Evolutionary conservation across 2,329 filamentous ascomycete genomes (phyloP).

Genomic region (Seiridium cupressi): DNA sequence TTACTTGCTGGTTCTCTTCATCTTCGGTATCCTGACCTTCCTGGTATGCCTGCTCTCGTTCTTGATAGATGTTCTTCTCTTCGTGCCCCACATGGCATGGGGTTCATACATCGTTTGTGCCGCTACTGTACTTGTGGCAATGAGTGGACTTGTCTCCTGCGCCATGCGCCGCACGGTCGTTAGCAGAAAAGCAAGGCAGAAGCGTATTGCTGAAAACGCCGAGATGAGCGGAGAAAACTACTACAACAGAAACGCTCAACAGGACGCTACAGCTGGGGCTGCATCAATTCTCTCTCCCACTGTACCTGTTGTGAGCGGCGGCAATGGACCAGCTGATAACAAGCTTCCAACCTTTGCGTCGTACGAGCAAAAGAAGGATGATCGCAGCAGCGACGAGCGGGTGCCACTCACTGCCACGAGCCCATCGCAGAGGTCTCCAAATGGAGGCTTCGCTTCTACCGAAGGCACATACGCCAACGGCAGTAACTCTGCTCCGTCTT

Average conservation of each 20-base stretch:
- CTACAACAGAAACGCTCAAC: constrained; percentile 68
- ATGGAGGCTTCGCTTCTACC: constrained; percentile 37
- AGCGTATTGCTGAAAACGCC: constrained; percentile 86
- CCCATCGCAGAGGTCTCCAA: constrained; percentile 56
- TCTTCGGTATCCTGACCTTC: constrained; percentile 82
- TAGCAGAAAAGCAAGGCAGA: constrained; percentile 88
- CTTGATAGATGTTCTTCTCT: constrained; percentile 88
- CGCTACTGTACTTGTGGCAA: constrained; percentile 79
- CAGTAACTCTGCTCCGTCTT: constrained; percentile 29
- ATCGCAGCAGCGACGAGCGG: constrained; percentile 64
- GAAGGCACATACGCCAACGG: constrained; percentile 35
- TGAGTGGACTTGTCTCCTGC: constrained; percentile 83
- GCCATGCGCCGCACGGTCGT: constrained; percentile 93
- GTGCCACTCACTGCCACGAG: constrained; percentile 68
- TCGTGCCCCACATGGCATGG: constrained; percentile 91
- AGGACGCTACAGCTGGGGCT: constrained; percentile 41
- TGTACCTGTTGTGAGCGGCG: constrained; percentile 55
- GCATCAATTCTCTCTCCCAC: constrained; percentile 51
- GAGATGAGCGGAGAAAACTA: constrained; percentile 97
- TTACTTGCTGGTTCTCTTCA: constrained; percentile 81
- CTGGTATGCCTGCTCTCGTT: constrained; percentile 83
- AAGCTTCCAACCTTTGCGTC: constrained; percentile 57
- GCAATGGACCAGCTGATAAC: constrained; percentile 47
- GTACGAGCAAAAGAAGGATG: constrained; percentile 62
- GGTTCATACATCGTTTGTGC: constrained; percentile 91